Conservation (phyloP, 179 eudicot genomes). For the Silene noctiflora region DNA sequence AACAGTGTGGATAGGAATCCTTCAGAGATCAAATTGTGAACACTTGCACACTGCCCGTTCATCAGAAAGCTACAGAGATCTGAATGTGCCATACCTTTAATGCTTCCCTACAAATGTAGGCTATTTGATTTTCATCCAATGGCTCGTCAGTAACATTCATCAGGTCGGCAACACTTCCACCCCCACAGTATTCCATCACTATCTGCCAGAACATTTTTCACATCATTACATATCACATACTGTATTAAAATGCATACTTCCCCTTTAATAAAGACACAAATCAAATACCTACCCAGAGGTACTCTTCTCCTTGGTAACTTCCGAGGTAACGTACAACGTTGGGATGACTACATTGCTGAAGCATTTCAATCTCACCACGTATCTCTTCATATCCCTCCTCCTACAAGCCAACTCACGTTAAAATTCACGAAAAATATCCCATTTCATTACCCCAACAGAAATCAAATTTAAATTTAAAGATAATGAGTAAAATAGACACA, state of each 20-base stretch:
- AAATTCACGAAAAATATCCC: background rate
- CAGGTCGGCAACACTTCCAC: conserved; percentile 97
- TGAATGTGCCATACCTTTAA: conserved; percentile 55
- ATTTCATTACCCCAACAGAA: background rate
- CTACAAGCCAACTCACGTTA: conserved; percentile 34
- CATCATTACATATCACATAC: conserved; percentile 8
- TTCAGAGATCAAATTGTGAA: background rate
- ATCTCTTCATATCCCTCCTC: conserved; percentile 99
- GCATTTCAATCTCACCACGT: conserved; percentile 99
- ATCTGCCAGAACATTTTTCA: conserved; percentile 52
- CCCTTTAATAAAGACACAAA: background rate
- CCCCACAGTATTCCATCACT: conserved; percentile 99
- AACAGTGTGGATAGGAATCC: background rate
- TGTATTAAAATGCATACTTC: background rate
- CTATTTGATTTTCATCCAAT: conserved; percentile 86
- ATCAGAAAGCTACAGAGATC: background rate
- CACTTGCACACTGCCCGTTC: background rate
- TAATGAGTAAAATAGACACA: conserved; percentile 23
- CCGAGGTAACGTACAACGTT: conserved; percentile 98
- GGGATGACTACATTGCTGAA: conserved; percentile 99
- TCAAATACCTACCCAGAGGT: conserved; percentile 71
- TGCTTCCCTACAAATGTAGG: conserved; percentile 88
- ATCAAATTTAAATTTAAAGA: background rate
- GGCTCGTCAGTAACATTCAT: conserved; percentile 92
- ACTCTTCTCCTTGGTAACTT: conserved; percentile 98